A percentile compares a stretch with the other conserved stretches of the same genome.
Evolutionary conservation across 345 rosid species (phyloP).

Genomic region (Pelargonium nanum): DNA sequence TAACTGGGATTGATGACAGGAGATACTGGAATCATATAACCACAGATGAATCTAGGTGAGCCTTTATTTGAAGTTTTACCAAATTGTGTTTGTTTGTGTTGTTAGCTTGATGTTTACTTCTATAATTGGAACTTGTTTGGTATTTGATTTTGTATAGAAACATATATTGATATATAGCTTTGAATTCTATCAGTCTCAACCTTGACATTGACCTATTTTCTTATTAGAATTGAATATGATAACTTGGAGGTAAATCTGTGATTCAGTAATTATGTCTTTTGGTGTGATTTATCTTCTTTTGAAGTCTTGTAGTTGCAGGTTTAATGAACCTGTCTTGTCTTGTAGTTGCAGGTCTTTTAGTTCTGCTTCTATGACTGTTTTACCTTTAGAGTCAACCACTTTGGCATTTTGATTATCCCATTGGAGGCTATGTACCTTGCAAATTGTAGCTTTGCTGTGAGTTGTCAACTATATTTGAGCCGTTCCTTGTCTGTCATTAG

Average conservation of each 20-base stretch:
- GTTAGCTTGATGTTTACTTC: not conserved
- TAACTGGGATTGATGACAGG: constrained; percentile 20
- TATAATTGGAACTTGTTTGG: not conserved
- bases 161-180: not conserved
- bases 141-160: not conserved
- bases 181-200: not conserved
- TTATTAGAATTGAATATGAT: too few species aligned
- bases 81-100: not conserved
- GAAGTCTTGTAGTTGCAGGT: too few species aligned
- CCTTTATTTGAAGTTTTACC: not conserved
- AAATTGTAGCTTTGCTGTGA: too few species aligned
- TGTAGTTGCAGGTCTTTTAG: too few species aligned
- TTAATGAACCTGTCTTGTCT: too few species aligned
- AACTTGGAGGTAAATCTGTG: not conserved
- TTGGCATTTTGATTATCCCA: too few species aligned
- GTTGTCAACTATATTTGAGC: too few species aligned
- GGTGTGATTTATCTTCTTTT: not conserved
- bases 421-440: too few species aligned
- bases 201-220: not conserved
- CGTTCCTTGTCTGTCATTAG: too few species aligned
- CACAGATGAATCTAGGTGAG: constrained; percentile 23
- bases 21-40: constrained; percentile 22
- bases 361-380: too few species aligned
- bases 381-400: too few species aligned
- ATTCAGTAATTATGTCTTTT: too few species aligned